Percentiles rank a stretch among this genome's conserved stretches.
phyloP scores from a whole-genome alignment of 2,329 filamentous ascomycete species.

The Hypoxylon sp. region DNA sequence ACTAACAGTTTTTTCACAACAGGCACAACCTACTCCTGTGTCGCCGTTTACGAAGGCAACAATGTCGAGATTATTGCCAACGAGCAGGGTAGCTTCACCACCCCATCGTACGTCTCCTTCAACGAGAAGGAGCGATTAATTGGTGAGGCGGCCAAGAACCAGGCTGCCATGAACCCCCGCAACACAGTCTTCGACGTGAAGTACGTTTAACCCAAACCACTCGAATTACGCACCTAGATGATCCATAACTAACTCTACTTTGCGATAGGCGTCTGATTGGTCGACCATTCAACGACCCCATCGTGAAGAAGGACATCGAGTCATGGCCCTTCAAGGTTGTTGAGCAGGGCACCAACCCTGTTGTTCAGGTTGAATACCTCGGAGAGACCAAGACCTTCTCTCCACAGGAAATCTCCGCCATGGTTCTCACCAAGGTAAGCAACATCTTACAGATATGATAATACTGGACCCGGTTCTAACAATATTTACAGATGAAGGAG shows the following conservation, averaged over 20 bases:
- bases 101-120: slow-evolving; percentile 99
- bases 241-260: slow-evolving; percentile 20
- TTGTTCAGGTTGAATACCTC: slow-evolving; percentile 96
- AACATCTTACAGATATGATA: slow-evolving; percentile 10
- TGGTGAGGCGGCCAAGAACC: slow-evolving; percentile 99
- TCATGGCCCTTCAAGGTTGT: slow-evolving; percentile 99
- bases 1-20: slow-evolving; percentile 48
- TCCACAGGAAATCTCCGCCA: slow-evolving; percentile 98
- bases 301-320: slow-evolving; percentile 98
- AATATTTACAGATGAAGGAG: slow-evolving; percentile 88
- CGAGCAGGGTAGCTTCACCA: slow-evolving; percentile 99
- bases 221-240: slow-evolving; percentile 10
- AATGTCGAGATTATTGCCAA: slow-evolving; percentile 99
- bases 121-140: slow-evolving; percentile 99
- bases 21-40: slow-evolving; percentile 99
- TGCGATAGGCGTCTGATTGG: slow-evolving; percentile 90
- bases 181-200: slow-evolving; percentile 99
- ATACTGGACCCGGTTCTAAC: slow-evolving; percentile 37
- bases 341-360: slow-evolving; percentile 88
- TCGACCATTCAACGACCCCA: slow-evolving; percentile 93
- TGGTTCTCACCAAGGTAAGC: slow-evolving; percentile 95
- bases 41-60: slow-evolving; percentile 98
- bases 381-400: slow-evolving; percentile 96
- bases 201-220: slow-evolving; percentile 67
- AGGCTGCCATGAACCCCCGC: slow-evolving; percentile 98